Base-by-base conservation (phyloP, 805 yeast species). In the Candida xyloterini region DNA sequence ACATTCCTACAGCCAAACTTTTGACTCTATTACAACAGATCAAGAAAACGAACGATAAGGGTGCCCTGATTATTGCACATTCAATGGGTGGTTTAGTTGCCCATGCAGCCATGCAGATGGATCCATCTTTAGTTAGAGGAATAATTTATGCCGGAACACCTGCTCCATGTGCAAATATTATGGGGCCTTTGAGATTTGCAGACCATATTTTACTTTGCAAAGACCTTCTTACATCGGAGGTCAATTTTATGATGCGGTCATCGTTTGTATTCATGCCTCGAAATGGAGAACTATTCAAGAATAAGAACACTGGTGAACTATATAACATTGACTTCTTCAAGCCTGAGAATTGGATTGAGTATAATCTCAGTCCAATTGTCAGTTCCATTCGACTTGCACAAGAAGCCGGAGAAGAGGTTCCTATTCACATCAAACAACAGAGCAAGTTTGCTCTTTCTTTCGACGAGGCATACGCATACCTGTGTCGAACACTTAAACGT, bases 71-170 rank as follows among this genome's bases (percentile, higher is more conserved):
- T 1, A 77, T 90, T 37, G 93, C 93, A 0, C 97, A 90, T 59
- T 88, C 96, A 0, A 89, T 90, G 96, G 97, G 97, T 38, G 97
- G 97, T 0, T 57, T 90, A 24, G 73, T 90, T 6, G 79, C 95
- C 0, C 96, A 88, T 56, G 81, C 83, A 40, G 87, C 84, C 0
- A 66, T 90, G 70, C 84, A 82, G 38, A 65, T 66, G 36, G 73
- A 78, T 43, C 89, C 95, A 0, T 63, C 73, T 10, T 59, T 88
- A 30, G 74, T 90, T 52, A 69, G 90, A 44, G 91, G 93, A 1
- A 50, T 90, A 1, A 61, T 90, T 2, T 90, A 88, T 54, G 91
- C 78, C 10, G 97, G 96, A 1, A 73, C 79, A 0, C 97, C 97
- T 2, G 69, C 81, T 15, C 86, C 84, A 54, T 88, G 96, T 60